A percentile compares a stretch with the other conserved stretches of the same genome.
Conservation (phyloP, 1,139 yeast species). For the Yamadazyma conglobata region DNA sequence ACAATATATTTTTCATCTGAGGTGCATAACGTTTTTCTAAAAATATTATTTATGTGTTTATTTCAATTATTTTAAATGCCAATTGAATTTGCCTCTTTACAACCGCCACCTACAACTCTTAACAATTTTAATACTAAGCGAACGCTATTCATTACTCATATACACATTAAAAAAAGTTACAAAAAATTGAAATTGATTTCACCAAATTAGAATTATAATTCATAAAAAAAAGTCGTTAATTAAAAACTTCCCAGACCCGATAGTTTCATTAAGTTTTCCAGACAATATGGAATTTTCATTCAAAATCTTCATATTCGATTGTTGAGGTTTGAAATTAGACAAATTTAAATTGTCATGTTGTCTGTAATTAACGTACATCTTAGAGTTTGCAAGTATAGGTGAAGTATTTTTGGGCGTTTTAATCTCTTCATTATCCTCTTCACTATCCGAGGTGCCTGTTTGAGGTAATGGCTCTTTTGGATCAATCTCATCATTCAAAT, state of each 20-base stretch:
- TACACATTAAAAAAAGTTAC: conserved; percentile 3
- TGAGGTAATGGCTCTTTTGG: conserved; percentile 11
- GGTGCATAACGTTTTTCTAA: no score
- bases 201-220: no score
- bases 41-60: no score
- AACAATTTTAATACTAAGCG: no score
- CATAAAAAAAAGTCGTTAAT: conserved; percentile 48
- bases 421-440: conserved; percentile 22
- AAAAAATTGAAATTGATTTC: conserved; percentile 3
- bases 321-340: conserved; percentile 27
- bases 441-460: conserved; percentile 9
- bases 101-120: no score
- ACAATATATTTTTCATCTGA: no score
- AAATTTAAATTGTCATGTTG: conserved; percentile 44
- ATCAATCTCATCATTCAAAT: conserved; percentile 26
- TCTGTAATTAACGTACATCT: conserved; percentile 45
- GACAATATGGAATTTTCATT: conserved; percentile 45
- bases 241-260: conserved; percentile 47
- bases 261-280: conserved; percentile 56
- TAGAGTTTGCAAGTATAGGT: conserved; percentile 19
- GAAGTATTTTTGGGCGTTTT: conserved; percentile 16
- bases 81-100: no score
- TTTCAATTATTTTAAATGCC: no score
- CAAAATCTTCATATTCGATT: conserved; percentile 26
- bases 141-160: conserved; percentile 4